phyloP scores from a whole-genome alignment of 768 basidiomycete species.

The Bullera alba region DNA sequence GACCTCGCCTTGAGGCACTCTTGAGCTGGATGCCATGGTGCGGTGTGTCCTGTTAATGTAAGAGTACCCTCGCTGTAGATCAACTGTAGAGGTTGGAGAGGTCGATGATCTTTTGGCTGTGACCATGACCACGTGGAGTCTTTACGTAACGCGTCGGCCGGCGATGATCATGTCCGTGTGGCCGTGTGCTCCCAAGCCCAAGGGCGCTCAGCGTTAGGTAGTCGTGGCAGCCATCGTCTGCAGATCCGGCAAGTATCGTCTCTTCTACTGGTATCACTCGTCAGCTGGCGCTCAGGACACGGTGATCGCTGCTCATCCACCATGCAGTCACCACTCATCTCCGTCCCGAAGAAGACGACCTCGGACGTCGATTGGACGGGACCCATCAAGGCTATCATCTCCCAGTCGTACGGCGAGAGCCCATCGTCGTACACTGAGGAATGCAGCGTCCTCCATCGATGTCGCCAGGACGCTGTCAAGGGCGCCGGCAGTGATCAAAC shows the following conservation, averaged over 20 bases:
- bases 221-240: not conserved
- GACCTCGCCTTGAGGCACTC: slow-evolving; percentile 39
- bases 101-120: no score
- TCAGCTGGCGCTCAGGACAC: no score
- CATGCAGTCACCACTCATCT: slow-evolving; percentile 62
- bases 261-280: no score
- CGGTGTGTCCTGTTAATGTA: not conserved
- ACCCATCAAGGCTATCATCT: slow-evolving; percentile 75
- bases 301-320: slow-evolving; percentile 5
- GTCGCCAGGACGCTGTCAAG: slow-evolving; percentile 89
- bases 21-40: slow-evolving; percentile 25
- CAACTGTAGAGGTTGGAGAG: no score
- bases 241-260: no score
- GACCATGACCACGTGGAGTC: no score
- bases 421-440: slow-evolving; percentile 83
- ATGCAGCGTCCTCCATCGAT: slow-evolving; percentile 74
- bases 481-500: slow-evolving; percentile 94
- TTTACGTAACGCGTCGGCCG: no score
- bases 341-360: slow-evolving; percentile 89
- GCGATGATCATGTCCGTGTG: no score
- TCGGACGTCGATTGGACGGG: slow-evolving; percentile 94
- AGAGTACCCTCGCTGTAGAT: not conserved
- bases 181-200: no score
- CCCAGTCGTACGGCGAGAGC: slow-evolving; percentile 86
- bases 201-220: no score